Evolutionary conservation across 768 basidiomycete species (phyloP).

Genomic region (Russula sp.): DNA sequence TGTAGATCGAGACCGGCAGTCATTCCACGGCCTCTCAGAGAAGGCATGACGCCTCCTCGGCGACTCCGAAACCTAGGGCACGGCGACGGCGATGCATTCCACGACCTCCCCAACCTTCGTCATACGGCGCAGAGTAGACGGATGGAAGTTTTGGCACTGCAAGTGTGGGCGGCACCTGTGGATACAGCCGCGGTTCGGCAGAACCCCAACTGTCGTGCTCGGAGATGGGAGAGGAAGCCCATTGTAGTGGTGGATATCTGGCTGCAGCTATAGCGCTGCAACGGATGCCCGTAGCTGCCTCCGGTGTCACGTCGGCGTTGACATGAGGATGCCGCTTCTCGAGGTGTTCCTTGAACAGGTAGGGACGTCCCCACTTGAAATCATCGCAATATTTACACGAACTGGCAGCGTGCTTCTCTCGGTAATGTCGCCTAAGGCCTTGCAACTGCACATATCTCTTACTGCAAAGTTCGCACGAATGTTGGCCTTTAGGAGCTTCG

Average conservation of each 20-base stretch:
- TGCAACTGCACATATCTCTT: background rate
- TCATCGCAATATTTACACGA: background rate
- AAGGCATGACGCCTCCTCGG: no score
- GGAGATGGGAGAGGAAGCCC: background rate
- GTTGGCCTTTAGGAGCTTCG: background rate
- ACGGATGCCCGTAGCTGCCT: background rate
- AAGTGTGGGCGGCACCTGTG: background rate
- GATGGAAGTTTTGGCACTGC: background rate
- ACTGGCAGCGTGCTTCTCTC: background rate
- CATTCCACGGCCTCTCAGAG: no score
- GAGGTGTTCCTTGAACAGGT: background rate
- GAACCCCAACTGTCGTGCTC: background rate
- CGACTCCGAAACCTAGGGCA: no score
- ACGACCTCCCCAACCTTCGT: no score
- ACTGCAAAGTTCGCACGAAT: background rate
- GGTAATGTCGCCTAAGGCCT: background rate
- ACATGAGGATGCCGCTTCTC: background rate
- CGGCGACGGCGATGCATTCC: no score
- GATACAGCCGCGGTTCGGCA: background rate
- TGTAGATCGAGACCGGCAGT: no score
- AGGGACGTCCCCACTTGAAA: background rate
- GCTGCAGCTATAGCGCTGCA: background rate
- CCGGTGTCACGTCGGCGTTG: background rate
- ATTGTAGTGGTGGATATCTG: no score
- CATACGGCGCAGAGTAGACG: background rate